Evolutionary conservation across 352 stramenopile genomes (phyloP).

Genomic region (Phytophthora europaea): DNA sequence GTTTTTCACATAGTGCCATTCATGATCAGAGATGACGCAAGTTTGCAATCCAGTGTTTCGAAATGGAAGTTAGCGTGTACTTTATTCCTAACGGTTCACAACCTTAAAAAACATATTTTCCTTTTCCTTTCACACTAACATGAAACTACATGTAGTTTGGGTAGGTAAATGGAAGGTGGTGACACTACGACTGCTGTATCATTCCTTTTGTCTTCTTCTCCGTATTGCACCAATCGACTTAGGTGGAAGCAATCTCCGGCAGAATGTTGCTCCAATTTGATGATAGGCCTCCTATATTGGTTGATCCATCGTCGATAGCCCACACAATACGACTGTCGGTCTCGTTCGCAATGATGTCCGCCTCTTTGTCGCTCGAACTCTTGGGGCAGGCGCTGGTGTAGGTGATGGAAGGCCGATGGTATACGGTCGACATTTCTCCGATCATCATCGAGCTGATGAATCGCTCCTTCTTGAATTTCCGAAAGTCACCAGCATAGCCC

Average conservation of each 20-base stretch:
- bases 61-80: background rate
- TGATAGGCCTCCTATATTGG: background rate
- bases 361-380: background rate
- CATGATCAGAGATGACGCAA: background rate
- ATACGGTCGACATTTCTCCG: background rate
- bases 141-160: too few species aligned
- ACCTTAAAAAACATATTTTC: background rate
- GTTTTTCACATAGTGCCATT: background rate
- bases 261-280: conserved; percentile 12
- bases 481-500: background rate
- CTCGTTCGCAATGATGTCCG: background rate
- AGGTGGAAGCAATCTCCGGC: background rate
- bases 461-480: conserved; percentile 7
- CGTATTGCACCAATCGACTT: background rate
- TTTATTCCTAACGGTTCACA: background rate
- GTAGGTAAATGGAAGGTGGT: background rate
- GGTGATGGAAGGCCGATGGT: background rate
- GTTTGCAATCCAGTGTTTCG: background rate
- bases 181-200: background rate
- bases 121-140: background rate
- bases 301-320: background rate
- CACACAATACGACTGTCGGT: background rate
- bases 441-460: conserved; percentile 19
- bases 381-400: conserved; percentile 1
- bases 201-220: background rate